Evolutionary conservation across 495 filamentous ascomycete genomes (phyloP), one percentile per base, ranked within the genome.

Genomic region (Lophiotrema nucula): DNA sequence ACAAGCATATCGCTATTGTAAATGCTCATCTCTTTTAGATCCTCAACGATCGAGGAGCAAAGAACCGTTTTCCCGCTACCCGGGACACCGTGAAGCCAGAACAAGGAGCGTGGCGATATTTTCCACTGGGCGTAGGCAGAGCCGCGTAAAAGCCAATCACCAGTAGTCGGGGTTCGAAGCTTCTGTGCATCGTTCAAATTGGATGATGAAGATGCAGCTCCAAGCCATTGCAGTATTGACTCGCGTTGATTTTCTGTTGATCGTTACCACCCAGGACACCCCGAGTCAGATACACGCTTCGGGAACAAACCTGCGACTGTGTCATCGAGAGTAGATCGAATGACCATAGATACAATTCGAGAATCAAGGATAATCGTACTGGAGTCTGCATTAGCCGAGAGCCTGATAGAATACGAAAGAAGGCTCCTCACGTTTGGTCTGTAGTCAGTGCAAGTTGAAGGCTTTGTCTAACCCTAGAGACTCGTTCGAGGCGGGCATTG

Each of bases 1-100:
- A 47, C 5, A 2, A 33, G 2, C 5, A 13, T 39, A 2, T 39
- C 43, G 12, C 26, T 12, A 35, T 18, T 18, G 2, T n/a, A 27
- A 5, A 12, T 4, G 44, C 26, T 26, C 2, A 24, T 3, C 5
- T 48, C 31, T 2, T 4, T 25, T 2, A 48, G 11, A 12, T 56
- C 26, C 27, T 56, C 39, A 16, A 56, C 37, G 6, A 56, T 48
- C 6, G 42, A 56, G 2, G 42, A 56, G 26, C 52, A 55, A 13
- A 55, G 52, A 13, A 55, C 42, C 1, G 52, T 55, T 13, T 55
- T 55, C 2, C 52, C 39, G 37, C 23, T 42, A 15, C 52, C 26
- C 8, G 42, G 52, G 15, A 47, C 47, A 19, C 41, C 52, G 18
- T 35, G 10, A 47, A 55, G 15, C 52, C 42, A 47, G 23, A 55